Base-by-base conservation (phyloP, 2,329 filamentous ascomycete species). In the Laburnicola sp. region DNA sequence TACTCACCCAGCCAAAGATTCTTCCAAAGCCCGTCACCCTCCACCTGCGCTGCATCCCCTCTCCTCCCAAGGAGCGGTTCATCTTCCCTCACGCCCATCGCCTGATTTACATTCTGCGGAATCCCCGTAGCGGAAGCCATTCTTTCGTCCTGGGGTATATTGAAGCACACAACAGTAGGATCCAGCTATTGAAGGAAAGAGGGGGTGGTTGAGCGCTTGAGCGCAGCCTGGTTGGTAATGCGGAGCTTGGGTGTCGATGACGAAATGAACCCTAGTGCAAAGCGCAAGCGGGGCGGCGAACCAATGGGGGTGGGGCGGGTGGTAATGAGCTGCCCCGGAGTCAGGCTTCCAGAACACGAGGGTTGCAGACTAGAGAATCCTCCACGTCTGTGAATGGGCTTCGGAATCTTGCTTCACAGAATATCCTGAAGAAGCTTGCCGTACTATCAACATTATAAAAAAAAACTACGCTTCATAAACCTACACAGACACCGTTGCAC, bases 1-100 rank as follows among this genome's bases (percentile, higher is more conserved):
- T 22, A 37, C 21, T 31, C n/a, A 93, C 91, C 91, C 32, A 88
- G 82, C 56, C 87, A 76, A 35, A 96, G 78, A 65, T 96, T 96
- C 62, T 80, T 78, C 54, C 83, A 76, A 46, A 95, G 79, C 23
- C 84, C 78, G 52, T 83, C 80, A 11, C 81, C 80, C 32, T 86
- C 81, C 51, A 76, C 76, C 76, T 95, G 90, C 42, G 84, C 82
- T 7, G 84, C 89, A 75, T 92, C 89, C 40, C 89, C 89, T 37
- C 85, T 80, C 43, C 80, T 77, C 46, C 87, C 88, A 28, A 93
- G 78, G 46, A 93, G 76, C 58, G 88, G 89, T 64, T 89, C 85
- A 45, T 86, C 80, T 65, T 90, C 87, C 32, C 72, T 72, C 31
- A 53, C 44, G 21, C 64, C 60, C 54, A 67, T 69, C 62, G 51